Base-by-base conservation (phyloP, 345 rosid species). In the Eucalyptus regnans region DNA sequence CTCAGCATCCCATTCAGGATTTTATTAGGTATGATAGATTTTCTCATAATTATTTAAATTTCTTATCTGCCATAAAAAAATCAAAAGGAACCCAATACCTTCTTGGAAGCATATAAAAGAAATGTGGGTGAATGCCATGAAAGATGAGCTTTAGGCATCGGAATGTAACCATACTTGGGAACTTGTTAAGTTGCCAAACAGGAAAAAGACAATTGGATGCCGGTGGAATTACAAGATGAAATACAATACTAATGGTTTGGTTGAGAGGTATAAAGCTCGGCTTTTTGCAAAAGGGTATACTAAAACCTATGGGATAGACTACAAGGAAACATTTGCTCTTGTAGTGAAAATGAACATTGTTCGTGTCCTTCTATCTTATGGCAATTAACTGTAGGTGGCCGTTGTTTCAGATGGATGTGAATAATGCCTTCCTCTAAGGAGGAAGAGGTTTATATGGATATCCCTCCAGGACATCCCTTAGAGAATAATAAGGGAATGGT, bases 321-420 rank as follows among this genome's bases (percentile, higher is more conserved):
- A 79, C 12, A 60, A 60, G n/a, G 7, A 60, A 60, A 60, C 15
- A 60, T 60, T 60, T 11, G 14, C 66, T 60, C 7, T 5, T 60
- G 15, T 27, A 3, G 31, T 60, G 66, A 60, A 58, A 60, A 60
- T 10, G 66, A 60, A 60, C 66, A 60, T 1, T 60, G 14, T 60
- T 12, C 0, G 0, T 60, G 66, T 60, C 31, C n/a, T 60, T 60
- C 3, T 60, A 25, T 60, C 2, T 4, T 4, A 0, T 25, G 7
- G 31, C 14, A 60, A 25, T 25, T 60, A 60, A 60, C 31, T 60
- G 7, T 60, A 60, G 66, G 7, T 60, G 7, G 15, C n/a, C 66
- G 1, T 25, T 58, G 64, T 60, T 60, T 60, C 0, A 60, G 1
- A 60, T 5, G n/a, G 15, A 60, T 25, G 66, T 60, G 31, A 27